Evolutionary conservation across 2,329 filamentous ascomycete genomes (phyloP), one percentile per base, ranked within the genome.

Genomic region (Colletotrichum sp.): DNA sequence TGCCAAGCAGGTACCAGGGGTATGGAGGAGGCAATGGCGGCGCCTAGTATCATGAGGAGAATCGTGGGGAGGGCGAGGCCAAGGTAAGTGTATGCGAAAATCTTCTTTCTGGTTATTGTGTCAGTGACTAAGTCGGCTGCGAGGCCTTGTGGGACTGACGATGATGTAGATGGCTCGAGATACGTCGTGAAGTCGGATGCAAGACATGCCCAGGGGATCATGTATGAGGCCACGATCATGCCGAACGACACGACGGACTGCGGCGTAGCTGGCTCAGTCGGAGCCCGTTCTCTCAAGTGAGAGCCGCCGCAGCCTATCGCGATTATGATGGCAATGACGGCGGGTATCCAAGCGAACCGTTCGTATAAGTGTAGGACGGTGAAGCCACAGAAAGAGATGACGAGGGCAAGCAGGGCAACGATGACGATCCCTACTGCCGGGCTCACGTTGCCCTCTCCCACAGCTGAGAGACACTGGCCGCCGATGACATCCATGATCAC

Each of bases 101-200:
- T 83, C 5, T 81, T 81, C 81, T 82, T 82, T 7, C 83, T 84
- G 16, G 6, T 14, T 14, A 3, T 4, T 0, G 8, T 18, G 28
- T 72, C 1, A 61, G 55, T 38, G 16, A 63, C 10, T n/a, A 4
- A 21, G 16, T 12, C 9, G 28, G 5, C 16, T 7, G 75, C 80
- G 3, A 32, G 38, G 18, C 26, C 6, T 30, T 8, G 21, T 14
- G 10, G 18, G 34, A 38, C 86, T 79, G 80, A 90, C 81, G 86
- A 87, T 4, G 89, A 52, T n/a, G 62, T 48, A 8, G 66, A 86
- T 5, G 89, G 89, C 69, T 89, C 86, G 70, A 92, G 87, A 78
- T 93, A 93, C 0, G 90, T 91, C 0, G 90, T 89, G 71, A 93
- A 89, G 79, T 93, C 91, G 21, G 89, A 91, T 1, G 90, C 87